Conservation (phyloP, 1,139 yeast species). For the Tardiomyces digboiensis region DNA sequence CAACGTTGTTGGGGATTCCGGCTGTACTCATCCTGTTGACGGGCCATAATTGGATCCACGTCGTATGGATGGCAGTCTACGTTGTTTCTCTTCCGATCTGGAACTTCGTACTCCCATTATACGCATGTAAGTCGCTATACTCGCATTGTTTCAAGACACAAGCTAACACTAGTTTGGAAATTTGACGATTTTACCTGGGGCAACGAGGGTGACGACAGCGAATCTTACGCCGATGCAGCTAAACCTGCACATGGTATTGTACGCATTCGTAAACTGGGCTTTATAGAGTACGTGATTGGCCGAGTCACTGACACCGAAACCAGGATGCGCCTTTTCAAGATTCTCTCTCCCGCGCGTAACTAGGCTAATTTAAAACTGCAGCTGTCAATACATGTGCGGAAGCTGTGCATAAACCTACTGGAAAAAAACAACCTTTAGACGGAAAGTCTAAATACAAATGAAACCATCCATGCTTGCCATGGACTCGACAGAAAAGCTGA, state of each 20-base stretch:
- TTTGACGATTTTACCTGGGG: conserved; percentile 97
- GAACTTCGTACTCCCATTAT: conserved; percentile 80
- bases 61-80: conserved; percentile 73
- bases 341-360: no score
- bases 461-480: no score
- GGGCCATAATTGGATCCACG: conserved; percentile 59
- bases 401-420: no score
- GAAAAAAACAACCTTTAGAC: no score
- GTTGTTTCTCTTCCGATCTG: conserved; percentile 77
- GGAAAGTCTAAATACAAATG: no score
- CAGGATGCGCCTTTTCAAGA: no score
- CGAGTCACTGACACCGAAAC: no score
- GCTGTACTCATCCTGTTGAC: conserved; percentile 76
- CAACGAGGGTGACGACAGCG: conserved; percentile 27
- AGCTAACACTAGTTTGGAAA: conserved; percentile 46
- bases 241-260: conserved; percentile 2
- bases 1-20: conserved; percentile 74
- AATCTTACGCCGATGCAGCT: conserved; percentile 21
- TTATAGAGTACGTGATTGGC: conserved; percentile 1
- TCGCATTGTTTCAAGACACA: no score
- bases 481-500: no score
- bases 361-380: no score
- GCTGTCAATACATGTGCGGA: no score
- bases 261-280: conserved; percentile 4
- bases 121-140: conserved; percentile 52